These are phyloP conservation scores for Neurospora cerealis DNA, from an alignment of 495 filamentous ascomycete genomes.

Conservation along the genomic window DNA sequence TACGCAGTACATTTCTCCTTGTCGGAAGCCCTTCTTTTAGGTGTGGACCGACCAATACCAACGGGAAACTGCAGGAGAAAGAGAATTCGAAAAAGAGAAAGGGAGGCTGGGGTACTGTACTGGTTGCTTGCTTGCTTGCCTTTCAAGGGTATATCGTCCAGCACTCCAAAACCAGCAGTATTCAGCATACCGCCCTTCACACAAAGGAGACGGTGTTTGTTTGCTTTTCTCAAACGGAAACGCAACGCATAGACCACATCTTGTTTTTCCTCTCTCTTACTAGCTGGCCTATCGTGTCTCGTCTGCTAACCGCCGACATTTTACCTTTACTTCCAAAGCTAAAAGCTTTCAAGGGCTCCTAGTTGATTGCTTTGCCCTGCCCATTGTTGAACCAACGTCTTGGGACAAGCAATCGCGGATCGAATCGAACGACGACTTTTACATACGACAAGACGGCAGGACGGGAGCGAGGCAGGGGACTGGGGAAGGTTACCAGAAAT, in stretches of 20 bases:
- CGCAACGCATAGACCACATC: not conserved
- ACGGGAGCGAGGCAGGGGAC: not conserved
- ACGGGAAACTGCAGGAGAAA: not conserved
- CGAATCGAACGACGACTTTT: not conserved
- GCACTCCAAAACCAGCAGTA: not conserved
- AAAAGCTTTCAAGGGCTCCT: not conserved
- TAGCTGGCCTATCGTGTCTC: not conserved
- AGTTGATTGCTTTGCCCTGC: not conserved
- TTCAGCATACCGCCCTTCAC: not conserved
- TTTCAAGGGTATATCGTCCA: not conserved
- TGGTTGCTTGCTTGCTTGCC: not conserved
- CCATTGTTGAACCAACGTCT: not conserved
- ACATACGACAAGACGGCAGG: not conserved
- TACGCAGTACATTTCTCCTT: not conserved
- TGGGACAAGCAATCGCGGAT: not conserved
- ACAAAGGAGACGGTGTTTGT: not conserved
- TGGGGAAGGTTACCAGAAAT: not conserved
- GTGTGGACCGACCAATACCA: not conserved
- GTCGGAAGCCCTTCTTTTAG: not conserved
- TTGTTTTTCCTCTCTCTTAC: not conserved
- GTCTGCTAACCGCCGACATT: not conserved
- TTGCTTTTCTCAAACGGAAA: not conserved
- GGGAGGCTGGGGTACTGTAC: not conserved
- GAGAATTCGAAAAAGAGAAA: not conserved
- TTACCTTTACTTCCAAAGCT: not conserved